Evolutionary conservation across 257 asterid genomes (phyloP), one percentile per base, ranked within the genome.

Genomic region (Solanum boliviense): DNA sequence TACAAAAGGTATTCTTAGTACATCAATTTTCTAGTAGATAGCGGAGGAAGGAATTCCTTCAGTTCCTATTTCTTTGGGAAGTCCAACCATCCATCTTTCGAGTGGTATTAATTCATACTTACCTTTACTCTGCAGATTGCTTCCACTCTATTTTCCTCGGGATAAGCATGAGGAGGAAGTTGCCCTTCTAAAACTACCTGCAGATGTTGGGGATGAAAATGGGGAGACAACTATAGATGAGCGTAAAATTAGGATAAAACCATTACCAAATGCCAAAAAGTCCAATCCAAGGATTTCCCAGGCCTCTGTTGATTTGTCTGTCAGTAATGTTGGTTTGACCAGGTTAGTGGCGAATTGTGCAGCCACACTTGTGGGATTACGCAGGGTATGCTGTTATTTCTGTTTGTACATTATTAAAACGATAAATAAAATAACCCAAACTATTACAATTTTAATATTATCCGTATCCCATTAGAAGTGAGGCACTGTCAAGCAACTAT

Each of bases 121-220:
- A 41, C 20, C 84, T 41, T 27, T 44, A 9, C 56, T 9, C 23
- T 68, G 84, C 89, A 97, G 99, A 90, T 94, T 96, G 92, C 99
- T 97, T 91, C 99, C 99, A 2, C 98, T 96, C 87, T 97, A 97
- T 91, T 97, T 97, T 92, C 99, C 99, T 32, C 94, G 99, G 78
- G 97, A 96, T 90, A 95, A 93, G 70, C 94, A 91, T 67, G 99
- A 97, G 91, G 99, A 96, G 93, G 95, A 92, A 90, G 88, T 94
- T 71, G 98, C 98, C 84, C 88, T 91, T 72, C 89, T 92, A 41
- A 97, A 96, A 91, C 98, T 97, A 85, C 99, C 99, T 76, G 97
- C 98, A 46, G 99, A 97, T 91, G 99, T 97, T 88, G 99, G 99
- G 86, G 99, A 96, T 94, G 99, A 96, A 92, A 95, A 97, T 93